phyloP scores from a whole-genome alignment of 2,329 filamentous ascomycete species.

The Aspergillus pseudoglaucus region DNA sequence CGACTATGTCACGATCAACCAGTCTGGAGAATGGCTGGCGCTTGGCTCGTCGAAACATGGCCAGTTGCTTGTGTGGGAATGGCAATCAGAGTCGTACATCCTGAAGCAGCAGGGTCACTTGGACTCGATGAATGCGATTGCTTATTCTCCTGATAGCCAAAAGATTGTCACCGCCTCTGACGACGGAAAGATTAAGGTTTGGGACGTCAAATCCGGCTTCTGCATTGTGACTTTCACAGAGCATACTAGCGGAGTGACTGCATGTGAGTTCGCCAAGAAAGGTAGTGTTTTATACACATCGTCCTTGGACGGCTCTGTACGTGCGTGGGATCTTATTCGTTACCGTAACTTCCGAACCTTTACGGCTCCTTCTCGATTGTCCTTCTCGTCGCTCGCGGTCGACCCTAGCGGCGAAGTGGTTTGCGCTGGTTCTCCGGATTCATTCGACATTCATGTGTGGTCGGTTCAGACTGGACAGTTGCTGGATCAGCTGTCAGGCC shows the following conservation, averaged over 20 bases:
- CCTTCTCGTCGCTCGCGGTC: slow-evolving; percentile 91
- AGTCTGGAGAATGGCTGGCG: slow-evolving; percentile 91
- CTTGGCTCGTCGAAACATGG: slow-evolving; percentile 94
- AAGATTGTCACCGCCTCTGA: slow-evolving; percentile 89
- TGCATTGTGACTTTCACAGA: slow-evolving; percentile 98
- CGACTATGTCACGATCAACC: slow-evolving; percentile 89
- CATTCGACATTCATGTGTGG: slow-evolving; percentile 97
- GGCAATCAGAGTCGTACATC: slow-evolving; percentile 98
- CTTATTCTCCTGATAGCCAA: slow-evolving; percentile 90
- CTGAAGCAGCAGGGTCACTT: slow-evolving; percentile 97
- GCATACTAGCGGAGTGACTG: slow-evolving; percentile 85
- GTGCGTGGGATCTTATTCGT: slow-evolving; percentile 92
- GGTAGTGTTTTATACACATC: slow-evolving; percentile 95
- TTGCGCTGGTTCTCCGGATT: slow-evolving; percentile 89
- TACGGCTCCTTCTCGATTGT: slow-evolving; percentile 82
- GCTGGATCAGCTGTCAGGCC: slow-evolving; percentile 81
- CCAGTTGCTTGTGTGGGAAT: slow-evolving; percentile 97
- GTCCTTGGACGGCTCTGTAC: slow-evolving; percentile 85
- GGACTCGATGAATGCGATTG: slow-evolving; percentile 87
- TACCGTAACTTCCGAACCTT: slow-evolving; percentile 98
- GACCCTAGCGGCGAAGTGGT: slow-evolving; percentile 95
- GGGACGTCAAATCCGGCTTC: slow-evolving; percentile 94
- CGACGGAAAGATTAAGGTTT: slow-evolving; percentile 97
- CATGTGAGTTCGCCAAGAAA: slow-evolving; percentile 89
- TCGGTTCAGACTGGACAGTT: slow-evolving; percentile 96